A percentile compares a stretch with the other conserved stretches of the same genome.
phyloP scores from a whole-genome alignment of 1,139 yeast genomes.

The Geotrichum restrictum region DNA sequence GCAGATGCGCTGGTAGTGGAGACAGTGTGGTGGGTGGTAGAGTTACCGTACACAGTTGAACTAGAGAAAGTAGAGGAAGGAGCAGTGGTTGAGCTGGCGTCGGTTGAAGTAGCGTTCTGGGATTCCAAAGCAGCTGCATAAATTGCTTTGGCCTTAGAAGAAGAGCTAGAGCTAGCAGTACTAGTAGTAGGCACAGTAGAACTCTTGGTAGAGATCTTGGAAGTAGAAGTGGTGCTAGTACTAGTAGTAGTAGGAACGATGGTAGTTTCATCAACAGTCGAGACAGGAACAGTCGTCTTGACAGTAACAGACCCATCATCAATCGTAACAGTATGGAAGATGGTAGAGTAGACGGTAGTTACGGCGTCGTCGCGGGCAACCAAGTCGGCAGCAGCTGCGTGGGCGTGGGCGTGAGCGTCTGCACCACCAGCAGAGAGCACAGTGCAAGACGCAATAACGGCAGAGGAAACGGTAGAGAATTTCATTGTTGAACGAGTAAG shows the following conservation, averaged over 20 bases:
- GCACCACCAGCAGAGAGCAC: neutral
- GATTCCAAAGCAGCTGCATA: slow-evolving; percentile 3
- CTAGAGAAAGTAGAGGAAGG: neutral
- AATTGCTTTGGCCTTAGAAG: neutral
- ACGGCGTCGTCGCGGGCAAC: neutral
- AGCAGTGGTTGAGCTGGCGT: neutral
- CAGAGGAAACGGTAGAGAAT: slow-evolving; percentile 3
- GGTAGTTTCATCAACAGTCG: neutral
- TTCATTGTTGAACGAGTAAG: neutral
- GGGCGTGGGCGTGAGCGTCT: neutral
- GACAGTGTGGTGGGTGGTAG: neutral
- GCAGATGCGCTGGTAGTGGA: slow-evolving; percentile 3
- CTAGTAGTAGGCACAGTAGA: neutral
- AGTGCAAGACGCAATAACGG: neutral
- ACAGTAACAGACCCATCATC: slow-evolving; percentile 1
- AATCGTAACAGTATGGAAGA: slow-evolving; percentile 11
- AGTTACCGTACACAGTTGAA: neutral
- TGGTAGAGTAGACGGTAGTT: slow-evolving; percentile 12
- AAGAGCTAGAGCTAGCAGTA: neutral
- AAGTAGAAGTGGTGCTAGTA: neutral
- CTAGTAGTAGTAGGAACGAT: neutral
- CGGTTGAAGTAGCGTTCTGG: neutral
- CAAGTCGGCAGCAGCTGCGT: neutral
- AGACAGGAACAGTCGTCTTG: neutral
- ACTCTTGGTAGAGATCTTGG: neutral